Percentiles rank a stretch among this genome's conserved stretches.
Evolutionary conservation across 768 basidiomycete species (phyloP).

Genomic region (Pleurotus cornucopiae): DNA sequence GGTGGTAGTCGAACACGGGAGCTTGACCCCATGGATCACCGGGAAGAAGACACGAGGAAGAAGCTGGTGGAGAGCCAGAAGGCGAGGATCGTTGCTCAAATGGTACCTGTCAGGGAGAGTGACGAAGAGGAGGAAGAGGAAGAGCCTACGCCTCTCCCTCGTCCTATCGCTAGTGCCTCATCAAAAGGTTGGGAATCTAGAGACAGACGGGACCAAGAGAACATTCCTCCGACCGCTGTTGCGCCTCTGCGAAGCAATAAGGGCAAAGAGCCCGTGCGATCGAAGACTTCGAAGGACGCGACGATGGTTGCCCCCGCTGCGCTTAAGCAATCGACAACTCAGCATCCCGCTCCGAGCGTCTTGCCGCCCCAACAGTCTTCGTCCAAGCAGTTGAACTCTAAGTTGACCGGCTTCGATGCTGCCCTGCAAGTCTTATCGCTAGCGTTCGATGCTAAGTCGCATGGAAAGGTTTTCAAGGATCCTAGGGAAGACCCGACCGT

Average conservation of each 20-base stretch:
- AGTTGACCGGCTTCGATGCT: conserved; percentile 62
- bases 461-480: conserved; percentile 63
- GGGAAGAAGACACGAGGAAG: conserved; percentile 32
- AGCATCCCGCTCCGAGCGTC: neutral
- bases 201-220: conserved; percentile 22
- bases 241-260: conserved; percentile 17
- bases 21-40: conserved; percentile 22
- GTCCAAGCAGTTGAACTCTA: conserved; percentile 15
- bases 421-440: conserved; percentile 42
- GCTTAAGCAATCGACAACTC: neutral
- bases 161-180: too few species aligned
- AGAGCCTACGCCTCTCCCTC: conserved; percentile 11
- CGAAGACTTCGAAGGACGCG: neutral
- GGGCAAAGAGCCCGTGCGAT: conserved; percentile 5
- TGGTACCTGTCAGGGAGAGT: conserved; percentile 64
- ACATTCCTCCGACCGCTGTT: conserved; percentile 23
- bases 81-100: conserved; percentile 90
- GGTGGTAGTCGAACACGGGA: conserved; percentile 25
- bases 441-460: conserved; percentile 68
- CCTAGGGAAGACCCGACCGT: conserved; percentile 45
- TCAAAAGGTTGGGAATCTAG: neutral
- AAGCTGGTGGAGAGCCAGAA: conserved; percentile 90
- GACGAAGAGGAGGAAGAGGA: conserved; percentile 30
- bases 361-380: neutral
- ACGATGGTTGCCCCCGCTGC: neutral